phyloP scores from a whole-genome alignment of 305 asterid genomes.

The Solanum hybrid region DNA sequence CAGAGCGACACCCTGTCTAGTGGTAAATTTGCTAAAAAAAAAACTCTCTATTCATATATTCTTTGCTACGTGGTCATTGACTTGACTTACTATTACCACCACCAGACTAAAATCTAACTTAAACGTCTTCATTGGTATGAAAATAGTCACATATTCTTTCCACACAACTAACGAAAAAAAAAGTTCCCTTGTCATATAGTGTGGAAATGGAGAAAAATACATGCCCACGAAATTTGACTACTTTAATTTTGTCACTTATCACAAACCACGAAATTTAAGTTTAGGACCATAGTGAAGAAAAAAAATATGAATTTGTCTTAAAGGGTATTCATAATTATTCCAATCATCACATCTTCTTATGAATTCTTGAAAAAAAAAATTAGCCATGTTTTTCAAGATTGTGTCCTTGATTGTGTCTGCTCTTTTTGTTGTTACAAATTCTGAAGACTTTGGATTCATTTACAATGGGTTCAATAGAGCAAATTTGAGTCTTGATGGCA shows the following conservation, averaged over 20 bases:
- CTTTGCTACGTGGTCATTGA: background rate
- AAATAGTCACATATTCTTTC: background rate
- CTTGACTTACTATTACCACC: background rate
- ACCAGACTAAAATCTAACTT: background rate
- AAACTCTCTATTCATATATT: background rate
- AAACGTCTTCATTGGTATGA: background rate
- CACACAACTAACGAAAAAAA: background rate
- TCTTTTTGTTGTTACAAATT: background rate
- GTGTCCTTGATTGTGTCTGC: background rate
- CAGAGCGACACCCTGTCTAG: too few species aligned
- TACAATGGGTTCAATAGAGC: background rate
- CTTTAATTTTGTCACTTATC: background rate
- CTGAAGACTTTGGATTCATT: background rate
- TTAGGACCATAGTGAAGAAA: background rate
- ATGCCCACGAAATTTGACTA: background rate
- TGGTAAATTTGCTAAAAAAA: too few species aligned
- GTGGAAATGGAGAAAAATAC: background rate
- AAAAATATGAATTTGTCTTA: background rate
- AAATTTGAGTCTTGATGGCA: conserved; percentile 2
- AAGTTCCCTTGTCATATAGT: background rate
- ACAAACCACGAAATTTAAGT: background rate
- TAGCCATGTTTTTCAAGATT: conserved; percentile 4
- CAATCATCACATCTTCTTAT: background rate
- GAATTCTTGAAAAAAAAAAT: background rate
- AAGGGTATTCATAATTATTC: background rate